Percentiles rank a stretch among this genome's conserved stretches.
These are phyloP conservation scores for Pyrenula aspistea DNA, from an alignment of 495 filamentous ascomycete genomes.

Conservation along the genomic window DNA sequence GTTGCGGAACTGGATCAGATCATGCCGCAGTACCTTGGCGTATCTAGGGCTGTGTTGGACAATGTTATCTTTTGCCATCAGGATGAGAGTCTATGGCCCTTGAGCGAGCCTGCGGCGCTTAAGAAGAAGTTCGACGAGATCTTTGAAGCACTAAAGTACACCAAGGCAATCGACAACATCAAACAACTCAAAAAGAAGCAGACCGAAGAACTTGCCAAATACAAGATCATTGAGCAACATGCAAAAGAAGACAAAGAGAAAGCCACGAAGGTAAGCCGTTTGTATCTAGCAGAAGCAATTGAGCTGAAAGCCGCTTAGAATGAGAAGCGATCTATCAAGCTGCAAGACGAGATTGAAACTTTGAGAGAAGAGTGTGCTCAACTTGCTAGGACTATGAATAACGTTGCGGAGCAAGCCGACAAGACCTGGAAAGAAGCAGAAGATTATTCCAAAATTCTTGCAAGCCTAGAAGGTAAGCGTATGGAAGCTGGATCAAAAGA, in stretches of 20 bases:
- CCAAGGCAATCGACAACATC: conserved; percentile 91
- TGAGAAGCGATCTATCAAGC: conserved; percentile 46
- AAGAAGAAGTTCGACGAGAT: conserved; percentile 97
- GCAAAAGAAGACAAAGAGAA: conserved; percentile 79
- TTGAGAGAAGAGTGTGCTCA: conserved; percentile 44
- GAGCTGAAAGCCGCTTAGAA: conserved; percentile 73
- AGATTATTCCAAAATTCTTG: conserved; percentile 50
- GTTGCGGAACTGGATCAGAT: conserved; percentile 70
- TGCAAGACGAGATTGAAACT: conserved; percentile 63
- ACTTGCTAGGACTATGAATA: conserved; percentile 42
- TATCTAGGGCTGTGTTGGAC: conserved; percentile 80
- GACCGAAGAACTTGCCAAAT: conserved; percentile 56
- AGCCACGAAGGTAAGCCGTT: conserved; percentile 56
- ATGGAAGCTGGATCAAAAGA: conserved; percentile 52
- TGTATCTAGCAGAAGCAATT: conserved; percentile 65
- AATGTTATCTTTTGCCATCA: conserved; percentile 98
- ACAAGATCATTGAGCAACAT: conserved; percentile 60
- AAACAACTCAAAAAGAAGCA: conserved; percentile 75
- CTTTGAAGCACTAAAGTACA: conserved; percentile 93
- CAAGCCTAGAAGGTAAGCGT: conserved; percentile 62
- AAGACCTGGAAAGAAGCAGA: conserved; percentile 49
- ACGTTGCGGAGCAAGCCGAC: conserved; percentile 40
- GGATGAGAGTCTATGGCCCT: conserved; percentile 94
- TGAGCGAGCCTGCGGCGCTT: conserved; percentile 74
- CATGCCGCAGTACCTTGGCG: conserved; percentile 79